These are phyloP conservation scores for Mariannaea elegans DNA, from an alignment of 2,329 filamentous ascomycete species.

Conservation along the genomic window DNA sequence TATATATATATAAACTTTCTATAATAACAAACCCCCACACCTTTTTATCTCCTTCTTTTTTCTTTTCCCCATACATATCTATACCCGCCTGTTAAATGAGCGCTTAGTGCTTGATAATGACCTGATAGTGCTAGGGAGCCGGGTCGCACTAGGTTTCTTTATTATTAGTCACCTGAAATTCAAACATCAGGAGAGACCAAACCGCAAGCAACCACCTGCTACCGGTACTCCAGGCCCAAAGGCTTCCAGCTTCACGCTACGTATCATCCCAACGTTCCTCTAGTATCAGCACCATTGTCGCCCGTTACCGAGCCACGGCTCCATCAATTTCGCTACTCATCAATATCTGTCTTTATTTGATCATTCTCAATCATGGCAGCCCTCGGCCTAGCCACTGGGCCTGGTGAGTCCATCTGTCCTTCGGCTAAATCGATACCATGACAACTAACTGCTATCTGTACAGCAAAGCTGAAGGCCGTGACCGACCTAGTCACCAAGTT, in stretches of 20 bases:
- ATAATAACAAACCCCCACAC: neutral
- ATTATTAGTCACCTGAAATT: slow-evolving; percentile 16
- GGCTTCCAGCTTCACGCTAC: neutral
- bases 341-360: neutral
- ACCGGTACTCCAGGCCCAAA: neutral
- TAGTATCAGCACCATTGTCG: neutral
- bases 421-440: neutral
- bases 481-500: slow-evolving; percentile 65
- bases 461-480: slow-evolving; percentile 76
- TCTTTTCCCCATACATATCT: no score
- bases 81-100: no score
- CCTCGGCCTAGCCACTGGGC: slow-evolving; percentile 49
- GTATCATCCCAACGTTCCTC: neutral
- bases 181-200: slow-evolving; percentile 2
- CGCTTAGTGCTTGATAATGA: no score
- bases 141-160: neutral
- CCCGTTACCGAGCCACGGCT: neutral
- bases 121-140: neutral
- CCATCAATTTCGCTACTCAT: neutral
- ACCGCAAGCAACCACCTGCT: neutral
- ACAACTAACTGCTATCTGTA: slow-evolving; percentile 24
- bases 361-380: slow-evolving; percentile 34
- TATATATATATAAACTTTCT: no score
- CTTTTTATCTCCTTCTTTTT: neutral
- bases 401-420: slow-evolving; percentile 47